A percentile compares a stretch with the other conserved stretches of the same genome.
Conservation (phyloP, 495 filamentous ascomycete species). For the Trypethelium eluteriae region DNA sequence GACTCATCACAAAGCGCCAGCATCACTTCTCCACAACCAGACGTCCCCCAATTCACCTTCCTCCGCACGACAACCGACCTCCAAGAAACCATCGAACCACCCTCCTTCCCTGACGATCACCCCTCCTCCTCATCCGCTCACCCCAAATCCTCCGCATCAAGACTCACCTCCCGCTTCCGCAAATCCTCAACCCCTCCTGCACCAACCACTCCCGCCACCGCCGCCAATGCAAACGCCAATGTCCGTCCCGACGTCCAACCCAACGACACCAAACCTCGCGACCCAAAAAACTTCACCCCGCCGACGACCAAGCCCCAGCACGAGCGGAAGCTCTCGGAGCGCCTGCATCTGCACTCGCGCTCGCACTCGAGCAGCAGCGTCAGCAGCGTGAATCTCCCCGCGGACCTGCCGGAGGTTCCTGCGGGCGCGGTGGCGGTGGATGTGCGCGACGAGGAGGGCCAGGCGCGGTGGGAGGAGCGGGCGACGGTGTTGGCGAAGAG, state of each 20-base stretch:
- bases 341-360: slow-evolving; percentile 56
- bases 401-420: slow-evolving; percentile 59
- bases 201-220: slow-evolving; percentile 33
- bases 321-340: slow-evolving; percentile 50
- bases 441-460: slow-evolving; percentile 44
- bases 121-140: no score
- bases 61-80: slow-evolving; percentile 74
- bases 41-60: slow-evolving; percentile 69
- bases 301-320: slow-evolving; percentile 23
- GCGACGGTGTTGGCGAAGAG: slow-evolving; percentile 74
- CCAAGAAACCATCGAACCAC: slow-evolving; percentile 66
- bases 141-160: slow-evolving; percentile 39
- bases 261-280: not conserved
- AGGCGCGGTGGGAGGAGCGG: slow-evolving; percentile 73
- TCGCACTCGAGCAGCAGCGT: slow-evolving; percentile 47
- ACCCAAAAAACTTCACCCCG: slow-evolving; percentile 31
- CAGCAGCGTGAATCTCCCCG: slow-evolving; percentile 64
- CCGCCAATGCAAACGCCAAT: slow-evolving; percentile 24
- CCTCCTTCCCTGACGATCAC: slow-evolving; percentile 43
- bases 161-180: slow-evolving; percentile 38
- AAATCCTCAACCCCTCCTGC: slow-evolving; percentile 29
- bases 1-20: slow-evolving; percentile 9
- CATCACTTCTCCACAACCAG: slow-evolving; percentile 19
- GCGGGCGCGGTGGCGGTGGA: slow-evolving; percentile 44
- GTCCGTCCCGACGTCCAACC: slow-evolving; percentile 17